Base-by-base conservation (phyloP, 1,139 yeast genomes). In the Nakaseomyces nivariensis region DNA sequence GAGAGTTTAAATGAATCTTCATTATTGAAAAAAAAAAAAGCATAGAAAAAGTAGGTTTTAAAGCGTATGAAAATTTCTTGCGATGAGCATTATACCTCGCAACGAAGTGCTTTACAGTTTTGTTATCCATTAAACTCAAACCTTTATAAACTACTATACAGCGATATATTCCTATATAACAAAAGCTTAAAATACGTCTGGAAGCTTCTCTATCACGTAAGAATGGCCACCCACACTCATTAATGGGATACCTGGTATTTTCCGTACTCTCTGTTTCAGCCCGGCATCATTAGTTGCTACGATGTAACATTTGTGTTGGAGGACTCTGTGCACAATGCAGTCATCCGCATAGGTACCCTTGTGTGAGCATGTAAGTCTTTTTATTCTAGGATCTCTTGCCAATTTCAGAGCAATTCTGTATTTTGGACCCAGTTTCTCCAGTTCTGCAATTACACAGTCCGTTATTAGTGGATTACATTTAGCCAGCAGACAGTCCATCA, bases 261-360 rank as follows among this genome's bases (percentile, higher is more conserved):
- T 92, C 70, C 98, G 79, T 42, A 92, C 78, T 67, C 98, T 78
- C 63, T 97, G 81, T 67, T 92, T 92, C 64, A 92, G 73, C 61
- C 92, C 97, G n/a, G 96, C 97, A 81, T 92, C 98, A 68, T 92
- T 92, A 1, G 97, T 90, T 44, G 98, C 98, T 41, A 92, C 97
- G 51, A 92, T 90, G 64, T 82, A 92, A 69, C 98, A 92, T 66
- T 92, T 92, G 70, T 92, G 97, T 63, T 90, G 97, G 69, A 90
- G 78, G 5, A 92, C 95, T 58, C 98, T 75, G 64, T 85, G 83
- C 29, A 92, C 97, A 38, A 92, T 70, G 68, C 98, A 92, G 69
- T 92, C 98, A 79, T 92, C 98, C 33, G 98, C 98, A 73, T 92
- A 92, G 0, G 96, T 92, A 22, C 98, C 98, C 59, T 83, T 85